These are phyloP conservation scores for Physcomitrium patens DNA, from an alignment of 225 moss, liverwort and hornwort genomes.

Conservation along the genomic window DNA sequence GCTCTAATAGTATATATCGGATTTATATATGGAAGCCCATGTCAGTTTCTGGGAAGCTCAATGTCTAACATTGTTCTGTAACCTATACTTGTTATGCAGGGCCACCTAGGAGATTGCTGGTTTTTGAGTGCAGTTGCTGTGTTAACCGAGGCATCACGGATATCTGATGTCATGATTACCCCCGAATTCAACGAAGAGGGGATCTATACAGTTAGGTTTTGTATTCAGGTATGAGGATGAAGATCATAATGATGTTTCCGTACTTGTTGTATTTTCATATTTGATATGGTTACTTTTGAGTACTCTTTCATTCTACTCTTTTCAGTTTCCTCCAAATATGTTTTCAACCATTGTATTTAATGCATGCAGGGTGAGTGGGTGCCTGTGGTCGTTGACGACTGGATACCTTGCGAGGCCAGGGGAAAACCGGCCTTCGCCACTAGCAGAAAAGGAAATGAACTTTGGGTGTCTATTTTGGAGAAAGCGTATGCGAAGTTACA, in stretches of 20 bases:
- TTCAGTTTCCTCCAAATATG: not conserved
- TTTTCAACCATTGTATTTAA: conserved; percentile 21
- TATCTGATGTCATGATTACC: conserved; percentile 94
- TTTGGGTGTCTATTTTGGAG: conserved; percentile 98
- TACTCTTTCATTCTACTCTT: conserved; percentile 16
- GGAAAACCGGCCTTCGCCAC: conserved; percentile 99
- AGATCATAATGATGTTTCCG: not conserved
- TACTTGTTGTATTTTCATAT: conserved; percentile 4
- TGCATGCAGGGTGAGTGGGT: conserved; percentile 94
- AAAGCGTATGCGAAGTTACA: conserved; percentile 99
- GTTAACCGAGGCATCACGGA: conserved; percentile 90
- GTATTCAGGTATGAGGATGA: conserved; percentile 75
- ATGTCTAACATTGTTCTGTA: conserved; percentile 5
- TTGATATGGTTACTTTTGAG: conserved; percentile 5
- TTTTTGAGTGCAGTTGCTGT: conserved; percentile 98
- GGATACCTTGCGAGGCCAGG: conserved; percentile 95
- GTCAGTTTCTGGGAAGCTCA: not conserved
- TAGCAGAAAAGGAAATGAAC: conserved; percentile 87
- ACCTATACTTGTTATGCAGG: conserved; percentile 49
- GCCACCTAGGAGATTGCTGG: conserved; percentile 98
- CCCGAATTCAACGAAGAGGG: conserved; percentile 98
- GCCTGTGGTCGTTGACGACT: conserved; percentile 97
- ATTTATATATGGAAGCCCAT: not conserved
- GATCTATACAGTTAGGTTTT: conserved; percentile 95
- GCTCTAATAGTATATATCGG: not conserved